Evolutionary conservation across 495 filamentous ascomycete species (phyloP).

Genomic region (Niebla homalea): DNA sequence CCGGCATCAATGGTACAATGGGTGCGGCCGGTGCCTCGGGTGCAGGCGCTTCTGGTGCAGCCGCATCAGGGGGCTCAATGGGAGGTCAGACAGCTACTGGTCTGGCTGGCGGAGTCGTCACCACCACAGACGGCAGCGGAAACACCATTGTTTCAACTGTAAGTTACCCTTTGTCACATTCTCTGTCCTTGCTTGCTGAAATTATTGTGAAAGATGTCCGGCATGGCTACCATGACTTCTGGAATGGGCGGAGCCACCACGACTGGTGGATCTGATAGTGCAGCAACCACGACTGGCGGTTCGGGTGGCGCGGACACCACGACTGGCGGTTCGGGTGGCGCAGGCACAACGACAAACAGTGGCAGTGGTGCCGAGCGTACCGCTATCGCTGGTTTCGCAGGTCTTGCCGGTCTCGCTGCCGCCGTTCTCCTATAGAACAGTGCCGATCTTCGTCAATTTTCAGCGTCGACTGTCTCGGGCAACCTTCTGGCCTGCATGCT

Average conservation of each 20-base stretch:
- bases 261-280: slow-evolving; percentile 4
- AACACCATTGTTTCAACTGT: no score
- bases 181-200: no score
- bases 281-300: slow-evolving; percentile 6
- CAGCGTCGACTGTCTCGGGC: neutral
- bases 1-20: neutral
- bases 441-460: neutral
- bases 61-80: neutral
- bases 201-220: no score
- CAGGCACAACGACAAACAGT: slow-evolving; percentile 3
- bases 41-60: slow-evolving; percentile 7
- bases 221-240: slow-evolving; percentile 1
- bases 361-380: slow-evolving; percentile 7
- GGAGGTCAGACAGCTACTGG: no score
- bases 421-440: slow-evolving; percentile 11
- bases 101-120: no score
- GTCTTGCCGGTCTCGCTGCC: slow-evolving; percentile 15
- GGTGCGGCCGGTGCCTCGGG: neutral
- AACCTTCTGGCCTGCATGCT: neutral
- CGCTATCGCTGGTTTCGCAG: slow-evolving; percentile 10
- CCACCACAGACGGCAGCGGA: no score
- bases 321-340: slow-evolving; percentile 1
- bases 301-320: slow-evolving; percentile 3
- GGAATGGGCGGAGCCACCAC: slow-evolving; percentile 13
- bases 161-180: no score